These are phyloP conservation scores for Lichtheimia ramosa DNA, from an alignment of 371 early-diverging fungal species.

Conservation along the genomic window DNA sequence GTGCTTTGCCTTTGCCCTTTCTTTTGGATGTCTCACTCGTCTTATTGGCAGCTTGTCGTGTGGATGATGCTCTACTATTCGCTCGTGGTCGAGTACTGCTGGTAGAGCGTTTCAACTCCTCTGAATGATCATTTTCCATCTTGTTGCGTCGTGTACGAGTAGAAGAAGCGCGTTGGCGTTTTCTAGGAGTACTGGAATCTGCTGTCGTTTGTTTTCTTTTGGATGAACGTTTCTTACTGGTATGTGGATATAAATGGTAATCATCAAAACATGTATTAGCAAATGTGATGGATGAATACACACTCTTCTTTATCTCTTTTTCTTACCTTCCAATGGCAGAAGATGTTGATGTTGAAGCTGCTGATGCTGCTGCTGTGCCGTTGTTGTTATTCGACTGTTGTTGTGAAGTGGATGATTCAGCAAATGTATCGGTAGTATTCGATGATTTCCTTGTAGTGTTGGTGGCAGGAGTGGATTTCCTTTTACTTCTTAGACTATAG, in stretches of 20 bases:
- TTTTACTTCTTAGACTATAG: slow-evolving; percentile 8
- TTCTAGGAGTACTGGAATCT: slow-evolving; percentile 3
- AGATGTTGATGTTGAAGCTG: background rate
- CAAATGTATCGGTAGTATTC: background rate
- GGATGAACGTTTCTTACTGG: slow-evolving; percentile 3
- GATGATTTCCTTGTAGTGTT: background rate
- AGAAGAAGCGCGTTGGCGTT: slow-evolving; percentile 1
- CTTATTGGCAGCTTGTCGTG: too few species aligned
- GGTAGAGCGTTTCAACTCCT: background rate
- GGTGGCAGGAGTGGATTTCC: background rate
- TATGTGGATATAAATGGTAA: slow-evolving; percentile 7
- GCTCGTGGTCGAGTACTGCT: background rate
- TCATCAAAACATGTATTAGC: slow-evolving; percentile 1
- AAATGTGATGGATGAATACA: background rate
- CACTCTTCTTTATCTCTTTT: background rate
- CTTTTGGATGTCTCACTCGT: background rate
- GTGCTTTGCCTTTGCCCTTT: slow-evolving; percentile 20
- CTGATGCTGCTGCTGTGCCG: too few species aligned
- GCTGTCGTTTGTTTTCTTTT: slow-evolving; percentile 7
- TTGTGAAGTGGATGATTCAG: background rate
- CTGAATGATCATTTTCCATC: slow-evolving; percentile 4
- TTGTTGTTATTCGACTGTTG: background rate
- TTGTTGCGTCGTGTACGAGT: background rate
- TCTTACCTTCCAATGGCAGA: background rate
- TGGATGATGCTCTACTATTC: too few species aligned